A percentile compares a stretch with the other conserved stretches of the same genome.
These are phyloP conservation scores for Gossypium davidsonii DNA, from an alignment of 441 rosid species.

Conservation along the genomic window DNA sequence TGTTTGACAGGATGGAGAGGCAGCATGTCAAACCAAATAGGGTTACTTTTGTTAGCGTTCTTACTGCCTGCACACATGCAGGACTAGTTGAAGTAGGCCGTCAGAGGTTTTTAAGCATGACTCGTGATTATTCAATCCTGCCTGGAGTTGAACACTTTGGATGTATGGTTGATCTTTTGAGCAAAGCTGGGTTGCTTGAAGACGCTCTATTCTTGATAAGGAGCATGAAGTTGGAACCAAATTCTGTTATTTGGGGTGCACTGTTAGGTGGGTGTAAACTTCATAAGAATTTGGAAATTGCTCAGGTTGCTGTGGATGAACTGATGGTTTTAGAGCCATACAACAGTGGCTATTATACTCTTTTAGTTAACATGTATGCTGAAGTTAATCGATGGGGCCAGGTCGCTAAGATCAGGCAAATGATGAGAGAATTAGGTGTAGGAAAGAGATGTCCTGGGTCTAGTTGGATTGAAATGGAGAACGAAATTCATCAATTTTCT, in stretches of 20 bases:
- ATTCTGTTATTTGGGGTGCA: constrained; percentile 53
- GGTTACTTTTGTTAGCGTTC: constrained; percentile 47
- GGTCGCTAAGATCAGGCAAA: constrained; percentile 38
- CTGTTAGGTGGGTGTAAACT: constrained; percentile 48
- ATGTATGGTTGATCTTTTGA: constrained; percentile 45
- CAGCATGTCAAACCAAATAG: constrained; percentile 37
- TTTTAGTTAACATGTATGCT: constrained; percentile 43
- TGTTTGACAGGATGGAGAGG: constrained; percentile 44
- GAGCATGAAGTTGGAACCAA: constrained; percentile 37
- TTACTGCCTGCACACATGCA: constrained; percentile 54
- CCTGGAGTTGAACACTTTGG: constrained; percentile 46
- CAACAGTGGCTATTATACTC: constrained; percentile 39
- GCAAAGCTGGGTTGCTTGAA: constrained; percentile 50
- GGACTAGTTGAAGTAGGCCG: constrained; percentile 56
- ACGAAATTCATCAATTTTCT: constrained; percentile 32
- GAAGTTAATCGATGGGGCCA: constrained; percentile 44
- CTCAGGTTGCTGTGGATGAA: constrained; percentile 33
- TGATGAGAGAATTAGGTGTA: constrained; percentile 39
- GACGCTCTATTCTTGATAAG: constrained; percentile 39
- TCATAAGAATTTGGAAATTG: constrained; percentile 45
- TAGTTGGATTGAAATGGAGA: constrained; percentile 44
- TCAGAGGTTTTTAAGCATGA: constrained; percentile 39
- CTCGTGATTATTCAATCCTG: constrained; percentile 25
- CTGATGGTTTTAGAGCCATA: constrained; percentile 44
- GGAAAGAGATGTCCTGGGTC: constrained; percentile 45